Evolutionary conservation across 2,329 filamentous ascomycete genomes (phyloP).

Genomic region (Calonectria pteridis): DNA sequence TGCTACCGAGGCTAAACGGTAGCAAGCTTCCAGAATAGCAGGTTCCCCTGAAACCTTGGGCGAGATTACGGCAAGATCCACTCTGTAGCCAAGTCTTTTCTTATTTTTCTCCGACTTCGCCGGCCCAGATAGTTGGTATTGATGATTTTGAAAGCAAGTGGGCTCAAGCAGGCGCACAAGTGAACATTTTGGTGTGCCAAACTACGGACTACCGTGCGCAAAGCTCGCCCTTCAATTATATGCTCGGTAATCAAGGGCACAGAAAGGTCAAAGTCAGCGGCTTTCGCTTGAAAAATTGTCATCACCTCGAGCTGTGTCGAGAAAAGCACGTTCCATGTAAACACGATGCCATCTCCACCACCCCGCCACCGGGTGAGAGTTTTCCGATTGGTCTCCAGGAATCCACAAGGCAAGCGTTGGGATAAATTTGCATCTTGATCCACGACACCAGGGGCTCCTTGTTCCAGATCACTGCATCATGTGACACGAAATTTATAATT

Average conservation of each 20-base stretch:
- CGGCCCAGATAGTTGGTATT: neutral
- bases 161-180: neutral
- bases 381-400: neutral
- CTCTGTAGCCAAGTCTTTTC: neutral
- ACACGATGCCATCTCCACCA: neutral
- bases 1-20: neutral
- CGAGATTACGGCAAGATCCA: neutral
- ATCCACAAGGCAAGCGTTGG: neutral
- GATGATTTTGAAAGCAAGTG: neutral
- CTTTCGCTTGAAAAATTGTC: neutral
- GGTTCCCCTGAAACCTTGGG: neutral
- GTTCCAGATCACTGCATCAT: neutral
- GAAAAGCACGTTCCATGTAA: neutral
- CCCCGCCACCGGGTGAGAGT: neutral
- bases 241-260: neutral
- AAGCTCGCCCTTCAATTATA: neutral
- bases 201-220: neutral
- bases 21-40: neutral
- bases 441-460: neutral
- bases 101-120: neutral
- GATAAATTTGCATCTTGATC: neutral
- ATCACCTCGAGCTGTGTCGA: neutral
- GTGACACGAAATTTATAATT: neutral
- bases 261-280: neutral
- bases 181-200: neutral